These are phyloP conservation scores for Oxyria digyna DNA, from an alignment of 148 eudicot genomes.

Conservation along the genomic window DNA sequence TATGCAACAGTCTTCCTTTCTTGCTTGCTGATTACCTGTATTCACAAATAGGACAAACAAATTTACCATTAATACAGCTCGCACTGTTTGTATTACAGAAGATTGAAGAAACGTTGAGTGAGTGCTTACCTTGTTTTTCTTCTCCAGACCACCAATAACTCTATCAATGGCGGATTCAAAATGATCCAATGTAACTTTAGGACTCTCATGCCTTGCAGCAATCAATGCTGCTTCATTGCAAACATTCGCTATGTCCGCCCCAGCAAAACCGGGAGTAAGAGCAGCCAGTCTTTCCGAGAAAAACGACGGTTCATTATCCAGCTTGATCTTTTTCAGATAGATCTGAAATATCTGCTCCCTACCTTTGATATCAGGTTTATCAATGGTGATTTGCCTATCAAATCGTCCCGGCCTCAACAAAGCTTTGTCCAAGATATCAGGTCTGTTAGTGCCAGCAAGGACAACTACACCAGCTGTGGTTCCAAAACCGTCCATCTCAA, in stretches of 20 bases:
- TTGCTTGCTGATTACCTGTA: slow-evolving; percentile 76
- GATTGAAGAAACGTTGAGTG: background rate
- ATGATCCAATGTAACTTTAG: slow-evolving; percentile 52
- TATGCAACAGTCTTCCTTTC: slow-evolving; percentile 83
- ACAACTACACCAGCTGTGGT: slow-evolving; percentile 85
- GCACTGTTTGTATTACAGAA: background rate
- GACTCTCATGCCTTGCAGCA: slow-evolving; percentile 60
- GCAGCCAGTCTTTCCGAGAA: slow-evolving; percentile 82
- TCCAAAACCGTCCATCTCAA: slow-evolving; percentile 93
- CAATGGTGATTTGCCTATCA: slow-evolving; percentile 71
- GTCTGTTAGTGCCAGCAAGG: slow-evolving; percentile 81
- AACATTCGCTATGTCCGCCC: slow-evolving; percentile 93
- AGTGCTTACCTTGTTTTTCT: slow-evolving; percentile 62
- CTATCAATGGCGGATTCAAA: slow-evolving; percentile 84
- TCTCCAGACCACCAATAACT: slow-evolving; percentile 86
- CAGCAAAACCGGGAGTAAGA: slow-evolving; percentile 90
- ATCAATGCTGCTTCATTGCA: slow-evolving; percentile 87
- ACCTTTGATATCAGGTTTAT: slow-evolving; percentile 85
- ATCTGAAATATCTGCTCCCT: slow-evolving; percentile 82
- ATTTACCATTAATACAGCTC: background rate
- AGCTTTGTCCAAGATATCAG: slow-evolving; percentile 84
- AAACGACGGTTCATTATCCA: slow-evolving; percentile 58
- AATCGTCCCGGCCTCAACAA: slow-evolving; percentile 83
- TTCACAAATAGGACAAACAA: background rate
- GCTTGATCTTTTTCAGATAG: slow-evolving; percentile 72